A percentile compares a stretch with the other conserved stretches of the same genome.
phyloP scores from a whole-genome alignment of 768 basidiomycete species.

The Rhizopogon salebrosus region DNA sequence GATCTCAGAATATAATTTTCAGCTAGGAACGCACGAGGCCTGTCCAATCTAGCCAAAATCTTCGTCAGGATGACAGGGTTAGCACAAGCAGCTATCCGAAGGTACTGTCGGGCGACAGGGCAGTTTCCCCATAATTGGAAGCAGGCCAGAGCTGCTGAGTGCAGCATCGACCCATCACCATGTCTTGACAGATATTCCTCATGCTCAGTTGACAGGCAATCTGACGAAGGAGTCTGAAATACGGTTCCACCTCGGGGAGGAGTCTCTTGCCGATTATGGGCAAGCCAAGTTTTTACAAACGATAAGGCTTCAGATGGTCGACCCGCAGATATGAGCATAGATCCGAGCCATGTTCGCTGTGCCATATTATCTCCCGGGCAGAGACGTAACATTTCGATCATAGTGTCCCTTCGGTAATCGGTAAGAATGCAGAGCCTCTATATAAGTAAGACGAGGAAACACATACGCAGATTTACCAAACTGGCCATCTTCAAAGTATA shows the following conservation, averaged over 20 bases:
- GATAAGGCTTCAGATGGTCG: constrained; percentile 35
- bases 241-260: constrained; percentile 20
- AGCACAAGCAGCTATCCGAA: constrained; percentile 28
- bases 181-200: constrained; percentile 10
- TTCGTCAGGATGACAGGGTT: constrained; percentile 34
- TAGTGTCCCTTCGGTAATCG: constrained; percentile 24
- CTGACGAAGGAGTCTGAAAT: constrained; percentile 21
- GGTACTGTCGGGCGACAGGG: constrained; percentile 33
- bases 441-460: too few species aligned
- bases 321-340: constrained; percentile 29
- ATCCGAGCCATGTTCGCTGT: constrained; percentile 32
- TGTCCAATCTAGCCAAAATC: constrained; percentile 31
- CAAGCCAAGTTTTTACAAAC: constrained; percentile 30
- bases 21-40: constrained; percentile 27
- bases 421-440: background rate
- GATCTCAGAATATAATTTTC: background rate
- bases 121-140: constrained; percentile 37
- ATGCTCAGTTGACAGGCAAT: constrained; percentile 9
- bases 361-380: constrained; percentile 38
- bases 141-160: constrained; percentile 38
- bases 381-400: constrained; percentile 38
- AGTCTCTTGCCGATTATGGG: constrained; percentile 14
- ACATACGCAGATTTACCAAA: constrained; percentile 33
- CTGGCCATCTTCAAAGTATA: constrained; percentile 28
- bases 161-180: constrained; percentile 11